These are phyloP conservation scores for Starmerella roubikii DNA, from an alignment of 805 yeast species.

Conservation along the genomic window DNA sequence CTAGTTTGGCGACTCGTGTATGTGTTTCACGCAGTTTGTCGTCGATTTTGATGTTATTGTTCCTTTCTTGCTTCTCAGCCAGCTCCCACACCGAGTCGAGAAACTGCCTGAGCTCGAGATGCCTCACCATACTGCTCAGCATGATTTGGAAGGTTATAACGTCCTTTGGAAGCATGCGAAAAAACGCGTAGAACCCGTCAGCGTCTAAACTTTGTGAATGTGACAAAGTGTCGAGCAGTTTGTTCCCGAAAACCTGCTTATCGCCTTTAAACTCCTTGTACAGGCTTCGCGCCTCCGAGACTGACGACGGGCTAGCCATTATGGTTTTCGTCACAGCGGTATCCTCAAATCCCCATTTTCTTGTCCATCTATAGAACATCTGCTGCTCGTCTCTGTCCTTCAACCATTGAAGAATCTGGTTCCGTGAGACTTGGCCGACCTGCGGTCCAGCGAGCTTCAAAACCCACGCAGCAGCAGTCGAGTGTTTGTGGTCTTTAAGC, in stretches of 20 bases:
- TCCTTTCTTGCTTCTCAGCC: conserved; percentile 13
- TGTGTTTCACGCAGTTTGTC: conserved; percentile 17
- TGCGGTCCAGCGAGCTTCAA: conserved; percentile 18
- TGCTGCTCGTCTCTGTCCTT: conserved; percentile 1
- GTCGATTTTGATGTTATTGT: conserved; percentile 19
- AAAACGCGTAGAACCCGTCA: conserved; percentile 16
- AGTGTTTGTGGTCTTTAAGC: conserved; percentile 18
- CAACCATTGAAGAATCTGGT: conserved; percentile 18
- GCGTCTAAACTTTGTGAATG: background rate
- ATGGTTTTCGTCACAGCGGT: conserved; percentile 12
- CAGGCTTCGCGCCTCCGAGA: conserved; percentile 15
- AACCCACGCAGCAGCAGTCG: conserved; percentile 20
- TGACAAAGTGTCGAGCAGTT: conserved; percentile 8
- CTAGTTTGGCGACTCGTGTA: background rate
- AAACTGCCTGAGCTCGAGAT: conserved; percentile 7
- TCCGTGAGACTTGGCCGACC: conserved; percentile 17
- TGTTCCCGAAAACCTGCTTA: conserved; percentile 17
- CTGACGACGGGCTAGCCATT: conserved; percentile 10
- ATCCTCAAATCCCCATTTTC: conserved; percentile 22
- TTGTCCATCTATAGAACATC: conserved; percentile 17
- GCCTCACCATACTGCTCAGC: conserved; percentile 18
- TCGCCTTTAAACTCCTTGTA: conserved; percentile 11
- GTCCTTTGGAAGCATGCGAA: conserved; percentile 18
- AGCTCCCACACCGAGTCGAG: conserved; percentile 14
- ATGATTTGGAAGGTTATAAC: conserved; percentile 20